Conservation (phyloP, 495 filamentous ascomycete species). For the Aspergillus campestris region DNA sequence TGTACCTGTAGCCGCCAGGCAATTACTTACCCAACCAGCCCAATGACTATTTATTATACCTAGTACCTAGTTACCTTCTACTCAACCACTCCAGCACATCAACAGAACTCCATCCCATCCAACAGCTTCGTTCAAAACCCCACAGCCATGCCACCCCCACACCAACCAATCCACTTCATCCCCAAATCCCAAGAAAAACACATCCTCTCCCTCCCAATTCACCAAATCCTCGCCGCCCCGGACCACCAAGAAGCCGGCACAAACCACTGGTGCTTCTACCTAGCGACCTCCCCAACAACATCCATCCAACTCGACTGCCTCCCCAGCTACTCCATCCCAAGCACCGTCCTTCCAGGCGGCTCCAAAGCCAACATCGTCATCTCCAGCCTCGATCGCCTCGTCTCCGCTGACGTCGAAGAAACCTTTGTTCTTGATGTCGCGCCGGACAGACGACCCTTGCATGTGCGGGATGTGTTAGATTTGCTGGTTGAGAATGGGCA, state of each 20-base stretch:
- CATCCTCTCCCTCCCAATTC: conserved; percentile 4
- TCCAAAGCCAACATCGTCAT: conserved; percentile 7
- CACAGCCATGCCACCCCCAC: too few species aligned
- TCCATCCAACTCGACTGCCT: conserved; percentile 5
- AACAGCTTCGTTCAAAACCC: too few species aligned
- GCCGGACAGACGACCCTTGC: conserved; percentile 21
- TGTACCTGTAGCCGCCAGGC: too few species aligned
- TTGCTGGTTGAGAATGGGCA: conserved; percentile 66
- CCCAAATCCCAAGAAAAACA: conserved; percentile 1
- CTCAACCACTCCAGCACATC: too few species aligned
- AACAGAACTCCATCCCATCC: too few species aligned
- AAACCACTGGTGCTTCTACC: conserved; percentile 15
- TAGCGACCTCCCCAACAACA: background rate
- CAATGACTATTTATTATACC: too few species aligned
- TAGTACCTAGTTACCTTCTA: too few species aligned
- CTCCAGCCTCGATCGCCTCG: conserved; percentile 3
- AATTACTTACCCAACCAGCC: too few species aligned
- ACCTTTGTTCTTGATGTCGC: conserved; percentile 11
- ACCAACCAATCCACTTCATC: conserved; percentile 7
- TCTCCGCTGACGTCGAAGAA: conserved; percentile 1
- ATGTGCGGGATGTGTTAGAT: conserved; percentile 16
- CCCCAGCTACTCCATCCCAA: conserved; percentile 3
- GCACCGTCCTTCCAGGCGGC: conserved; percentile 2
- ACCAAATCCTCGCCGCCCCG: background rate
- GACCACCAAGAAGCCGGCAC: conserved; percentile 1